These are phyloP conservation scores for Saccharum officinarum DNA, from an alignment of 176 grass and related monocot genomes.

Conservation along the genomic window DNA sequence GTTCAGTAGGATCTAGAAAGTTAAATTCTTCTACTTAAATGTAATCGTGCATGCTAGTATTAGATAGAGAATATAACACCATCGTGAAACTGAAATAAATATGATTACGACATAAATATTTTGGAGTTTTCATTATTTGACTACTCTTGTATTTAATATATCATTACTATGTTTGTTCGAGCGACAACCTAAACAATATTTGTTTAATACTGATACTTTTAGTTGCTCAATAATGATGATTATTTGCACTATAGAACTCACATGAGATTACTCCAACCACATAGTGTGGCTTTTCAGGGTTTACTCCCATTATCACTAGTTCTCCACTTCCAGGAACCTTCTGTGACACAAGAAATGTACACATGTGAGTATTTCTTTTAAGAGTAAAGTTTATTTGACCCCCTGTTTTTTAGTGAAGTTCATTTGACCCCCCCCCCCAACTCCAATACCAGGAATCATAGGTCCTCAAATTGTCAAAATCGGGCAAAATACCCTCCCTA, in stretches of 20 bases:
- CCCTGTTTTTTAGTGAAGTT: too few species aligned
- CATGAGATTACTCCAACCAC: conserved; percentile 43
- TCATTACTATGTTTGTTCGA: neutral
- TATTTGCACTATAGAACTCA: conserved; percentile 11
- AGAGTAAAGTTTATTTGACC: too few species aligned
- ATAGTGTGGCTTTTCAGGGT: conserved; percentile 29
- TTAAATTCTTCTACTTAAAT: too few species aligned
- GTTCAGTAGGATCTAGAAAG: neutral
- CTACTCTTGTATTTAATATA: neutral
- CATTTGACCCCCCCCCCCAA: too few species aligned
- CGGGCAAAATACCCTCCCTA: too few species aligned
- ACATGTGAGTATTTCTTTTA: neutral
- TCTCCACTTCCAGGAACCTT: conserved; percentile 34
- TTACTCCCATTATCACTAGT: conserved; percentile 35
- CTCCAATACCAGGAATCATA: too few species aligned
- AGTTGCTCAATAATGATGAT: neutral
- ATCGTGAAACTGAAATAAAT: too few species aligned
- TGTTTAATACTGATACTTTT: neutral
- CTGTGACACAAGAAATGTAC: neutral
- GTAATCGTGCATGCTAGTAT: too few species aligned
- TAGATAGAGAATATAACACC: too few species aligned
- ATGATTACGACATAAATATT: too few species aligned
- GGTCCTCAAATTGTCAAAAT: too few species aligned
- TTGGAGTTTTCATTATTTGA: too few species aligned
- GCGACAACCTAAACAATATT: neutral